Evolutionary conservation across 148 eudicot genomes (phyloP).

Genomic region (Amaranthus hypochondriacus): DNA sequence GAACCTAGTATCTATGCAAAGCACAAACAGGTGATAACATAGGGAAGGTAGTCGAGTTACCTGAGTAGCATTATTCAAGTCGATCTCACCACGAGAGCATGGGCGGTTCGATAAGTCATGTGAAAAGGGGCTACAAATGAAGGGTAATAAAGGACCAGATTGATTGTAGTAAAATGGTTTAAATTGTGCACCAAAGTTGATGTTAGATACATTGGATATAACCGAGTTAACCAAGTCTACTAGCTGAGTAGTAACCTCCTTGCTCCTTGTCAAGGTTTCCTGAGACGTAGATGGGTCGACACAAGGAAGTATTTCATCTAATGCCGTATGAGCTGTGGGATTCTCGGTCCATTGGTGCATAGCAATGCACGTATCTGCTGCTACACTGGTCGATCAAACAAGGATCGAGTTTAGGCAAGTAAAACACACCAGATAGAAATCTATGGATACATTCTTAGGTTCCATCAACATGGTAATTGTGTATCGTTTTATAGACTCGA

Average conservation of each 20-base stretch:
- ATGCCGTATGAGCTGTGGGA: slow-evolving; percentile 79
- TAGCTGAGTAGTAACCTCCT: slow-evolving; percentile 75
- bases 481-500: no score
- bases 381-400: slow-evolving; percentile 43
- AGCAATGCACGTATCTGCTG: slow-evolving; percentile 71
- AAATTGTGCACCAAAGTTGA: slow-evolving; percentile 62
- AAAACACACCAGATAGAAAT: background rate
- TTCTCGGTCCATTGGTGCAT: slow-evolving; percentile 83
- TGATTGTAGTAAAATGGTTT: slow-evolving; percentile 75
- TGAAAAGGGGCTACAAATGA: slow-evolving; percentile 71
- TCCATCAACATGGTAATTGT: no score
- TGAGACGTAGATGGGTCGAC: slow-evolving; percentile 78
- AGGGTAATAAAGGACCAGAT: slow-evolving; percentile 74
- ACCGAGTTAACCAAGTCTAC: slow-evolving; percentile 68
- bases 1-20: background rate
- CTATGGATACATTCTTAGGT: no score
- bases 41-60: slow-evolving; percentile 29
- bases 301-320: slow-evolving; percentile 86
- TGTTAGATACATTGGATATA: slow-evolving; percentile 74
- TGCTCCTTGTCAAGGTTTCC: slow-evolving; percentile 65
- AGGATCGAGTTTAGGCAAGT: background rate
- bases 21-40: background rate
- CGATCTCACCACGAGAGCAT: slow-evolving; percentile 62
- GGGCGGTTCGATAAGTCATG: slow-evolving; percentile 47
- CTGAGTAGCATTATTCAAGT: slow-evolving; percentile 76